Percentiles rank a stretch among this genome's conserved stretches.
Evolutionary conservation across 306 rosid genomes (phyloP).

Genomic region (Lathyrus sativus): DNA sequence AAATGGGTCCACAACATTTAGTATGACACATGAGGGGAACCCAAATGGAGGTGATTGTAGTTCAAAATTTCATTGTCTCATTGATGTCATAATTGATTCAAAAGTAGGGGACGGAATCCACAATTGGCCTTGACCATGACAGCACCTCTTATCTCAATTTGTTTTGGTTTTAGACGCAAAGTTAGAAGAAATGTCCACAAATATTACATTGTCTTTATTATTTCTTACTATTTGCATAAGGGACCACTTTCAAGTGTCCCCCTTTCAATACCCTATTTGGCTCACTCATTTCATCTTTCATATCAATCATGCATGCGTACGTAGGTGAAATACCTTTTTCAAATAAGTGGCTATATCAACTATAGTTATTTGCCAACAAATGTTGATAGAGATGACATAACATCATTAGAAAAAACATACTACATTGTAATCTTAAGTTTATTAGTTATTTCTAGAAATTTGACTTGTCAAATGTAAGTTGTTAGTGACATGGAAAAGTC

Average conservation of each 20-base stretch:
- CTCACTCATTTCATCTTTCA: constrained; percentile 22
- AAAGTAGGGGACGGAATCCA: constrained; percentile 13
- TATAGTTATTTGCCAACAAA: neutral
- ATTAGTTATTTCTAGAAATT: too few relatives aligned
- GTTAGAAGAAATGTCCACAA: constrained; percentile 26
- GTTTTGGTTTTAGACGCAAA: constrained; percentile 31
- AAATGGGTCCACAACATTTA: constrained; percentile 24
- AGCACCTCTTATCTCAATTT: neutral
- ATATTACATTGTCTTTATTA: constrained; percentile 11
- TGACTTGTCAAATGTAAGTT: too few relatives aligned
- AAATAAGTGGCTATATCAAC: neutral
- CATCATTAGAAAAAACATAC: too few relatives aligned
- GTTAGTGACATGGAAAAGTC: too few relatives aligned
- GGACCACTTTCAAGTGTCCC: constrained; percentile 8
- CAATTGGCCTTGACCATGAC: neutral
- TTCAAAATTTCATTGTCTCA: constrained; percentile 18
- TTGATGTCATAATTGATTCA: constrained; percentile 2
- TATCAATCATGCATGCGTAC: neutral
- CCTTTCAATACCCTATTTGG: neutral
- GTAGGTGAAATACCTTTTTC: neutral
- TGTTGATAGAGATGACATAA: neutral
- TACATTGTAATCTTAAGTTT: too few relatives aligned
- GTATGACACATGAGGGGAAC: constrained; percentile 24
- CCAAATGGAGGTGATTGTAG: constrained; percentile 17
- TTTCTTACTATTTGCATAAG: neutral